Evolutionary conservation across 306 rosid species (phyloP), one percentile per base, ranked within the genome.

Genomic region (Rubus idaeus): DNA sequence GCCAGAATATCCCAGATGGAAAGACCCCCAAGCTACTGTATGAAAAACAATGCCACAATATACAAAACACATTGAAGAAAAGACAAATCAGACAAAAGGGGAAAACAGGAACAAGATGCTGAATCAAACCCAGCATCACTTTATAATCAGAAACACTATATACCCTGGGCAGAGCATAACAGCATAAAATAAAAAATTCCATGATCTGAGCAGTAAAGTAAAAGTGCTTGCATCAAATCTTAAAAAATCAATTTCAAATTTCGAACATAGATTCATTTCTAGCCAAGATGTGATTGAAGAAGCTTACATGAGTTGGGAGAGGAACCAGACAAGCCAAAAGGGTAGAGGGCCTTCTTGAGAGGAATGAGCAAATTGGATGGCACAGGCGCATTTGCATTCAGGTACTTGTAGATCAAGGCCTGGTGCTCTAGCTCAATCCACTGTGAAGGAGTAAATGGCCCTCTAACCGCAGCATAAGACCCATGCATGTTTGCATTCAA

Each of bases 381-480:
- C 18, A 87, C 85, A 49, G 88, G 80, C 70, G 83, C 87, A 78
- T 84, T 84, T 55, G 83, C 78, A 71, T 83, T 77, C 74, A 87
- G 73, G 77, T 84, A 84, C 83, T 87, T 84, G 85, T 82, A 84
- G 87, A 87, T 87, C 87, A 87, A 80, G 57, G 90, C 90, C 80
- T 87, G 90, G 76, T 87, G 87, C 78, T 87, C 90, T 35, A 87
- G 83, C 83, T 87, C 90, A 58, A 84, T 71, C 90, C 90, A 84
- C 71, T 87, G 90, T n/a, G 85, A 87, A 30, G 84, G 87, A 57
- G 85, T 87, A 78, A 87, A 87, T 66, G 85, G 87, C 49, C 84
- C 90, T 82, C 82, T 82, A 18, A 46, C 73, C 55, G 80, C 83
- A 26, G 79, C 66, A 63, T 66, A 68, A 75, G 60, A 16, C 78